Evolutionary conservation across 2,329 filamentous ascomycete genomes (phyloP).

Genomic region (Zymoseptoria ardabiliae): DNA sequence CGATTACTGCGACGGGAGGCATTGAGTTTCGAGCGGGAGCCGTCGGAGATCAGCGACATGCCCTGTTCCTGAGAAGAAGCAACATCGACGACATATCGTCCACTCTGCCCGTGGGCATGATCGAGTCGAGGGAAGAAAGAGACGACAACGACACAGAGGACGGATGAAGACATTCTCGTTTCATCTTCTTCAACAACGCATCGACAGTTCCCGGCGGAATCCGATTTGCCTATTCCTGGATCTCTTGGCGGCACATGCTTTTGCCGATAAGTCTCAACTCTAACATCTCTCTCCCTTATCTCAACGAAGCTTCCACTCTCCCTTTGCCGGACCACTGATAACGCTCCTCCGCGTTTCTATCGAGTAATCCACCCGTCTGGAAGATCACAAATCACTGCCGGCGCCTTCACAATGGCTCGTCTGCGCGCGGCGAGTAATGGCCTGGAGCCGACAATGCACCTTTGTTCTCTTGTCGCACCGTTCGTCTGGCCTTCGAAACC

Average conservation of each 20-base stretch:
- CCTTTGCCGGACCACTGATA: slow-evolving; percentile 7
- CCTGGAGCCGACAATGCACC: slow-evolving; percentile 5
- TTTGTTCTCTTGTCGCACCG: slow-evolving; percentile 9
- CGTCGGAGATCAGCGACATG: background rate
- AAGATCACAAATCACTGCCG: background rate
- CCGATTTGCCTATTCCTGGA: slow-evolving; percentile 1
- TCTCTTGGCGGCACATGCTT: background rate
- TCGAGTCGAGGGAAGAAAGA: too few relatives aligned
- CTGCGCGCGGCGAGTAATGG: background rate
- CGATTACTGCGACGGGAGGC: slow-evolving; percentile 8
- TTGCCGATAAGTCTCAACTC: background rate
- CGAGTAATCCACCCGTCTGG: slow-evolving; percentile 13
- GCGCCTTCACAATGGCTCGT: background rate
- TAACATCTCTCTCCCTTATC: slow-evolving; percentile 1
- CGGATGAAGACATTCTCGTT: background rate
- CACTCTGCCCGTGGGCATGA: background rate
- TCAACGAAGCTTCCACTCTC: background rate
- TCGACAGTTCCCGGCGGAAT: background rate
- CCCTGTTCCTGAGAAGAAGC: background rate
- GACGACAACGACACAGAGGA: background rate
- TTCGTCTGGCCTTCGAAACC: background rate
- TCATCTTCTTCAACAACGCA: background rate
- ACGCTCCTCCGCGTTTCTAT: slow-evolving; percentile 11
- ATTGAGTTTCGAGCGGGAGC: background rate
- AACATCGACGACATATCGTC: background rate